phyloP scores from a whole-genome alignment of 495 filamentous ascomycete species.

The Usnea hakonensis region DNA sequence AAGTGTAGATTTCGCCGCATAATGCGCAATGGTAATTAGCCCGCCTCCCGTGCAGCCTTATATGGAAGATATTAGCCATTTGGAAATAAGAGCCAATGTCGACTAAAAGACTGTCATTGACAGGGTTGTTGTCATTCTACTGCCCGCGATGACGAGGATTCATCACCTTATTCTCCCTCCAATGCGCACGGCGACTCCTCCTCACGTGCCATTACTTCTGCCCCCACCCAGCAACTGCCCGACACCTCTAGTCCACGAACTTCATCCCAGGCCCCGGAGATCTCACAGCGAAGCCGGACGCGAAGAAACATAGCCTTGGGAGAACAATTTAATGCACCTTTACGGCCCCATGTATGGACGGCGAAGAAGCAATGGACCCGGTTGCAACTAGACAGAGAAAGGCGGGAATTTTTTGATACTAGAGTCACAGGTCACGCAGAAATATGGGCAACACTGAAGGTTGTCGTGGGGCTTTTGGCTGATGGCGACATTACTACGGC shows the following conservation, averaged over 20 bases:
- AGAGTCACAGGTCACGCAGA: constrained; percentile 67
- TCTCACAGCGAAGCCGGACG: constrained; percentile 15
- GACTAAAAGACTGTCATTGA: background rate
- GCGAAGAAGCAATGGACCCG: constrained; percentile 50
- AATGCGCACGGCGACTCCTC: constrained; percentile 20
- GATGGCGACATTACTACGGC: constrained; percentile 57
- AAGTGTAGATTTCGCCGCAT: constrained; percentile 1
- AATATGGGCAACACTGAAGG: constrained; percentile 66
- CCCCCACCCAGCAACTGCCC: constrained; percentile 13
- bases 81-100: background rate
- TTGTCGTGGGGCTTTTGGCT: constrained; percentile 59
- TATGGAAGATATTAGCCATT: background rate
- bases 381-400: constrained; percentile 40
- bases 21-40: constrained; percentile 17
- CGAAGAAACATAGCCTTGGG: constrained; percentile 27
- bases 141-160: constrained; percentile 14
- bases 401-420: constrained; percentile 74
- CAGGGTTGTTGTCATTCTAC: constrained; percentile 26
- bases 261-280: constrained; percentile 12
- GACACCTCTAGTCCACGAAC: constrained; percentile 14
- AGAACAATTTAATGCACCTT: constrained; percentile 45
- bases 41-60: background rate
- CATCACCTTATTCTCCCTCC: constrained; percentile 19
- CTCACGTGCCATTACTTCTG: constrained; percentile 23
- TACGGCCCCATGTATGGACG: constrained; percentile 44